Percentiles rank a stretch among this genome's conserved stretches.
Conservation (phyloP, 305 asterid species). For the Solanum hybrid region DNA sequence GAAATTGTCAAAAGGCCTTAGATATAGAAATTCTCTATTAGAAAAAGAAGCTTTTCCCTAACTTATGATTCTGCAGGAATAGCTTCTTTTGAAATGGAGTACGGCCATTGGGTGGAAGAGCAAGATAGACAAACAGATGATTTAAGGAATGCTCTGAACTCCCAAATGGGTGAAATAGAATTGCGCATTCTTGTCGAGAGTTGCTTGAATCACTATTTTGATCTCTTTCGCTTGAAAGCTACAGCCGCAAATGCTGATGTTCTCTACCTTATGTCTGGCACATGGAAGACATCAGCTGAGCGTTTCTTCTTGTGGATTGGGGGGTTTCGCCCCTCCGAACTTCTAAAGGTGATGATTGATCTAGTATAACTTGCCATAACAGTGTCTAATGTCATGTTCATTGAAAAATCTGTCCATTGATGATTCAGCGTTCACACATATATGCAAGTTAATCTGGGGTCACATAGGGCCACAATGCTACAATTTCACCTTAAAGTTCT, state of each 20-base stretch:
- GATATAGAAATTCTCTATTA: background rate
- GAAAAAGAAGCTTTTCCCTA: background rate
- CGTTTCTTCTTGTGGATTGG: conserved; percentile 94
- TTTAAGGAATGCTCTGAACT: conserved; percentile 51
- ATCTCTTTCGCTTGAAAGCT: conserved; percentile 71
- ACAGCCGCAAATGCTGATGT: conserved; percentile 74
- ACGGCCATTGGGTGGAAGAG: conserved; percentile 77
- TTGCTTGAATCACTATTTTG: conserved; percentile 58
- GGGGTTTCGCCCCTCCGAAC: conserved; percentile 86
- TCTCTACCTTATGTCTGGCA: conserved; percentile 71
- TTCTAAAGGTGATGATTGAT: conserved; percentile 51
- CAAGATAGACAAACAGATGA: conserved; percentile 49
- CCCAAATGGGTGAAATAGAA: conserved; percentile 48
- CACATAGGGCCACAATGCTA: background rate
- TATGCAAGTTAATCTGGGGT: background rate
- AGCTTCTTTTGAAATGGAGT: conserved; percentile 63
- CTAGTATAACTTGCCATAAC: background rate
- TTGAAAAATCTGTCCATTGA: background rate
- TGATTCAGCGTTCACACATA: background rate
- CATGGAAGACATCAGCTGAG: conserved; percentile 83
- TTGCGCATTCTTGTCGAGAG: conserved; percentile 42
- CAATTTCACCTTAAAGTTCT: background rate
- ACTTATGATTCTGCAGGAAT: conserved; percentile 32
- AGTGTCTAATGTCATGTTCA: background rate
- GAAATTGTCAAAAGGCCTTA: background rate